A percentile compares a stretch with the other conserved stretches of the same genome.
These are phyloP conservation scores for Trichoderma polysporum DNA, from an alignment of 2,329 filamentous ascomycete species.

Conservation along the genomic window DNA sequence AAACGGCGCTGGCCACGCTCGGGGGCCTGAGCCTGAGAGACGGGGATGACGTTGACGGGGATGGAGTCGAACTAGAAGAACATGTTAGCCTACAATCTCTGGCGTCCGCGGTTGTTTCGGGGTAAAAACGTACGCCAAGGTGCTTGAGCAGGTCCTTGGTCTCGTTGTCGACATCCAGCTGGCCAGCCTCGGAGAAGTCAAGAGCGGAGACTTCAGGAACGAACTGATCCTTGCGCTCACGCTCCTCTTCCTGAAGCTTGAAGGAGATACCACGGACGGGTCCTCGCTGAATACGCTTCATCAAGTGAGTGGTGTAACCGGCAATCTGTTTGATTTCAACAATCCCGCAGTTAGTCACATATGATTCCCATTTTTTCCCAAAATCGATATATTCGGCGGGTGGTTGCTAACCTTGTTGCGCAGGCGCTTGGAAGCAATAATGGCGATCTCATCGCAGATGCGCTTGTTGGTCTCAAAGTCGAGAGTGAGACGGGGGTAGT, in stretches of 20 bases:
- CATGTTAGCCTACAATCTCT: not conserved
- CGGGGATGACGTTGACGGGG: slow-evolving; percentile 91
- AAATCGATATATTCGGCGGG: not conserved
- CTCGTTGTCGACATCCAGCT: slow-evolving; percentile 93
- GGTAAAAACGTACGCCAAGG: slow-evolving; percentile 77
- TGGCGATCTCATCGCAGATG: slow-evolving; percentile 99
- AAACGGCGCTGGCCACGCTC: slow-evolving; percentile 79
- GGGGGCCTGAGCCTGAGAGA: slow-evolving; percentile 81
- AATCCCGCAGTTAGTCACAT: slow-evolving; percentile 7
- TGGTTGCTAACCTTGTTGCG: slow-evolving; percentile 82
- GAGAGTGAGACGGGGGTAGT: slow-evolving; percentile 96
- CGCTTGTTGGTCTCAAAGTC: slow-evolving; percentile 99
- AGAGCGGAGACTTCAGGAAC: slow-evolving; percentile 98
- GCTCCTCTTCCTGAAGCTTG: slow-evolving; percentile 99
- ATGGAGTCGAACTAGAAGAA: slow-evolving; percentile 83
- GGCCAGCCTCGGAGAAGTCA: slow-evolving; percentile 93
- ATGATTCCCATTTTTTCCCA: not conserved
- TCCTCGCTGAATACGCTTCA: slow-evolving; percentile 99
- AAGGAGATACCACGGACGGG: slow-evolving; percentile 99
- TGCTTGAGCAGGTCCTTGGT: slow-evolving; percentile 99
- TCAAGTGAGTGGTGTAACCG: slow-evolving; percentile 96
- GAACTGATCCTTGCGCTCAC: slow-evolving; percentile 99
- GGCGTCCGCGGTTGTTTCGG: not conserved
- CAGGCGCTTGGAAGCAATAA: slow-evolving; percentile 98
- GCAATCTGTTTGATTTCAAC: slow-evolving; percentile 65